A percentile compares a stretch with the other conserved stretches of the same genome.
These are phyloP conservation scores for Sarocladium brachiariae DNA, from an alignment of 2,329 filamentous ascomycete species.

Conservation along the genomic window DNA sequence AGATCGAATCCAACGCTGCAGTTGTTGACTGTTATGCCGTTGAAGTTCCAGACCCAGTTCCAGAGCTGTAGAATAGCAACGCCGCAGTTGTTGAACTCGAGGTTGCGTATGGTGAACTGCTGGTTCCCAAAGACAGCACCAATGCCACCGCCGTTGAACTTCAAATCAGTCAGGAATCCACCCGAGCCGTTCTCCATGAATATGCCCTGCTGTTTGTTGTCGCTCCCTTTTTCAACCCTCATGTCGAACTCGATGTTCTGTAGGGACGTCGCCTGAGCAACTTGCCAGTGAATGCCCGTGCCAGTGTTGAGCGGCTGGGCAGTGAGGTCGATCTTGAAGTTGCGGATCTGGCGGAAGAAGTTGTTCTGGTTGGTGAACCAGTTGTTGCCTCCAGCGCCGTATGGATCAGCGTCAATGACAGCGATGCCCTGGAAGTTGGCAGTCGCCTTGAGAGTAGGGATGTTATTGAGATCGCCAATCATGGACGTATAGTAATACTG, in stretches of 20 bases:
- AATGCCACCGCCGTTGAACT: conserved; percentile 74
- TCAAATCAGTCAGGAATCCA: conserved; percentile 75
- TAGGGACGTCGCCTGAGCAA: conserved; percentile 73
- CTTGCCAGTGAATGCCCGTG: conserved; percentile 77
- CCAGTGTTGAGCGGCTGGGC: conserved; percentile 53
- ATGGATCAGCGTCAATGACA: conserved; percentile 83
- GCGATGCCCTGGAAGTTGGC: conserved; percentile 75
- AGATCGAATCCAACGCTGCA: conserved; percentile 75
- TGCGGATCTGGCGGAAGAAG: conserved; percentile 77
- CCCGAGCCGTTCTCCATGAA: conserved; percentile 84
- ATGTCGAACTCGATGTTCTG: conserved; percentile 81
- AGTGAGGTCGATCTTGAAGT: conserved; percentile 73
- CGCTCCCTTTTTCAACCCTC: conserved; percentile 55
- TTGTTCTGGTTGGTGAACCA: conserved; percentile 79
- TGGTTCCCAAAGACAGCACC: conserved; percentile 79
- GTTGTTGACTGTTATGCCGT: conserved; percentile 42
- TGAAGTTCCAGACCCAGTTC: not conserved
- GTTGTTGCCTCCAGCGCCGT: conserved; percentile 60
- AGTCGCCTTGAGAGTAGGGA: conserved; percentile 70
- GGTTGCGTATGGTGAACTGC: conserved; percentile 79
- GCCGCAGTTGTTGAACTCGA: conserved; percentile 74
- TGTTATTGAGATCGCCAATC: conserved; percentile 67
- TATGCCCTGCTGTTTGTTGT: conserved; percentile 67
- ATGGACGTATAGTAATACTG: conserved; percentile 93
- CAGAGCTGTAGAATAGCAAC: conserved; percentile 59